Base-by-base conservation (phyloP, 148 eudicot genomes). In the Rheum nobile region DNA sequence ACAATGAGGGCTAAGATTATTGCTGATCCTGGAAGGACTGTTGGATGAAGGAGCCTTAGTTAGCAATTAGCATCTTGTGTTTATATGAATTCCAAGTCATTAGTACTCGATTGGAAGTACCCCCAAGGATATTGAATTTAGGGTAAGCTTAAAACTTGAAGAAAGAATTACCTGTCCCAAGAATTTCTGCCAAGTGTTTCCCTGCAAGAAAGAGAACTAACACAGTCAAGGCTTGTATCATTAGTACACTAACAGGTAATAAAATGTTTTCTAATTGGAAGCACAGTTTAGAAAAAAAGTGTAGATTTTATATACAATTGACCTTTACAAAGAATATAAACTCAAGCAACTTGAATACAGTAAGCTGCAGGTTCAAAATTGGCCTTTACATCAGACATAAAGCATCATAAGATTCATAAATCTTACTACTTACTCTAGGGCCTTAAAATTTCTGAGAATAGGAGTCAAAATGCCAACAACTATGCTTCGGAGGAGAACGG, bases 11-110 rank as follows among this genome's bases (percentile, higher is more conserved):
- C 37, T 41, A 80, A 67, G 42, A 72, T 9, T 17, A 71, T 72
- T 21, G 72, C 47, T 24, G 65, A 70, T 65, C 82, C 85, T 35
- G 75, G 71, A 48, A 77, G 48, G 42, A 57, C 88, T 80, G 77
- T 79, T 74, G 21, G 71, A 72, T 43, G 46, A 28, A 61, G 28
- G 37, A 76, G 38, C 11, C 41, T 16, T 21, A 21, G 43, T 54
- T n/a, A 32, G 28, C 4, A 13, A 39, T 26, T 59, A 12, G 71
- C 28, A 0, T 37, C n/a, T 57, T 26, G 12, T 29, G 5, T 16
- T 11, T 7, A 50, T 47, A 41, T 41, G 43, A 41, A 3, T 41
- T 41, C 10, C 2, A 9, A 5, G 31, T 61, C 68, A 61, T 2
- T 37, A 8, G 14, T 48, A 48, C 38, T 29, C 4, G 10, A 46